These are phyloP conservation scores for Apiotrichum domesticum DNA, from an alignment of 1,284 basidiomycete genomes.

Conservation along the genomic window DNA sequence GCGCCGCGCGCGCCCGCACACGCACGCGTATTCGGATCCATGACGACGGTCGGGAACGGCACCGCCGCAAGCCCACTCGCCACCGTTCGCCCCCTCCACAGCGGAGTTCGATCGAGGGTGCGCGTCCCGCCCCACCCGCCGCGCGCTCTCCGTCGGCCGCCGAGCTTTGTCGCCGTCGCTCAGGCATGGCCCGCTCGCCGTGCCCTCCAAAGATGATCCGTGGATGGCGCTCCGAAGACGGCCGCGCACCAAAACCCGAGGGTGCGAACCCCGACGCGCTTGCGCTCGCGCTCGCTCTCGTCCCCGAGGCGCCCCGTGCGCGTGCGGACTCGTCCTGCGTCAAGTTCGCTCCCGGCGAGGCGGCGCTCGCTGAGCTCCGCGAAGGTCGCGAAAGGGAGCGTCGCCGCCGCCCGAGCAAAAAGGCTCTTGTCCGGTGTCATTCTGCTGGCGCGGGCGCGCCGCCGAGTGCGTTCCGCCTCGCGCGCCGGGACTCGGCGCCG, in stretches of 20 bases:
- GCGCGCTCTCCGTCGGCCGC: slow-evolving; percentile 27
- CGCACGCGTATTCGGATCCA: slow-evolving; percentile 13
- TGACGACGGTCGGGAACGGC: slow-evolving; percentile 2
- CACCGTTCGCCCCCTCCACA: slow-evolving; percentile 30
- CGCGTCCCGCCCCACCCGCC: slow-evolving; percentile 22
- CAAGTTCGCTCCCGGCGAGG: not conserved
- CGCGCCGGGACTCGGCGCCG: slow-evolving; percentile 12
- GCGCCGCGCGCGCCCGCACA: not conserved
- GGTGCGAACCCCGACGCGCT: not conserved
- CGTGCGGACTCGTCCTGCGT: not conserved
- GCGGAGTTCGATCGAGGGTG: not conserved
- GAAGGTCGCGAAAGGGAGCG: not conserved
- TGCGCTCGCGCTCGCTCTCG: not conserved
- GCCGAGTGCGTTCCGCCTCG: slow-evolving; percentile 1
- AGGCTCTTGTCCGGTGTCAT: not conserved
- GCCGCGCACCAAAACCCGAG: not conserved
- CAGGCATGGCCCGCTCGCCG: not conserved
- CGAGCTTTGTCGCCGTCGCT: slow-evolving; percentile 25
- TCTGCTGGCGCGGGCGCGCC: not conserved
- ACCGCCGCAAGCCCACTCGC: slow-evolving; percentile 14
- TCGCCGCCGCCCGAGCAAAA: not conserved
- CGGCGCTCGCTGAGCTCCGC: not conserved
- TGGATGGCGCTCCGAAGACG: slow-evolving; percentile 14
- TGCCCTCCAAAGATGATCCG: not conserved
- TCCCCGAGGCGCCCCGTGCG: not conserved